Base-by-base conservation (phyloP, 1,284 basidiomycete genomes). In the Singerocomus rubriflavus region DNA sequence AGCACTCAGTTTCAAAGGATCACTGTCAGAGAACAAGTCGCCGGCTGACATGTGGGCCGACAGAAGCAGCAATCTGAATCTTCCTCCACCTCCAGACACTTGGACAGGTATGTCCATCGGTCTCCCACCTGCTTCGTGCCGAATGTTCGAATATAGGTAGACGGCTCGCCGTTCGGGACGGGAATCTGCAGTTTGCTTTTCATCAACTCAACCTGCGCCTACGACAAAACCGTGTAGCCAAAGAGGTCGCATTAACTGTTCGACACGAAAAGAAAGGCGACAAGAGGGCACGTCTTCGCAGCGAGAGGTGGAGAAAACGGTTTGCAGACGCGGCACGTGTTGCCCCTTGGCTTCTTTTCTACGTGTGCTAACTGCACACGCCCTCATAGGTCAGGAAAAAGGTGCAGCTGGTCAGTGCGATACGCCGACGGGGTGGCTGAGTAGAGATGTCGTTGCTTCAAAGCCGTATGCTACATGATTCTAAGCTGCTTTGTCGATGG, bases 261-360 rank as follows among this genome's bases (percentile, higher is more conserved):
- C 73, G 88, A 57, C 88, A 91, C 62, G 88, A 89, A 46, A 69
- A 71, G 57, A 70, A 63, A 42, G 69, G 70, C 4, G 67, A 70
- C 48, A 69, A 67, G 43, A 58, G 70, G 47, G 58, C 61, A 26
- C 67, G 68, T 21, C 58, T 71, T 44, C 62, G 58, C 10, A 72
- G 67, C 41, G 59, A 70, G 49, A 65, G 70, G 47, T 71, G 70
- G 70, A 65, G 66, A 55, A 71, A 57, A 47, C 65, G 59, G 42
- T 73, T 71, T 44, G 66, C 71, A 34, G 60, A 71, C 16, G 67
- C 68, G 60, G 72, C 50, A 62, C 46, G 66, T 57, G 48, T 38
- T 55, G 32, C 30, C 29, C 43, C 35, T 33, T 53, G 33, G 27
- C n/a, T 51, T 33, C 21, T 45, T 40, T 4, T 32, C 21, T 41